Evolutionary conservation across 1,284 basidiomycete genomes (phyloP), one percentile per base, ranked within the genome.

Genomic region (Naganishia sp.): DNA sequence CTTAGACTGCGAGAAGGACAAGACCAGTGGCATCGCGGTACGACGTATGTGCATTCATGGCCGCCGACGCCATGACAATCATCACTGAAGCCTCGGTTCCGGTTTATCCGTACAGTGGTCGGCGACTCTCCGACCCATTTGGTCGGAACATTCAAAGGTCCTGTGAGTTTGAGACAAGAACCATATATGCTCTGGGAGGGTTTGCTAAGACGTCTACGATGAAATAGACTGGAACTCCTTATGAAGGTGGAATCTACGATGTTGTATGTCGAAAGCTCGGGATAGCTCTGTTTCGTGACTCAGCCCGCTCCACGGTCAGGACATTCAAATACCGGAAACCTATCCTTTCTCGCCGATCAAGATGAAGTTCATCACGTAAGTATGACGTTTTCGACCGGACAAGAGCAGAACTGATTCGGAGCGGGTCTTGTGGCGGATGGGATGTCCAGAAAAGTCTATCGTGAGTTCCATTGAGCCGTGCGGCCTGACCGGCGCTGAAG

Each of bases 321-420:
- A 97, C 78, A 97, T 97, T 73, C 83, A 88, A n/a, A 92, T 97
- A 70, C 94, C 94, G 1, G 91, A 94, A 60, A 86, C 88, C 55
- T 98, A 98, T 77, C 95, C 95, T 5, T 98, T 98, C 79, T 90
- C 94, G 79, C 94, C 95, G 0, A 90, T 96, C 69, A 97, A 98
- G 84, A 98, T 99, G 94, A 94, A 94, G 78, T 96, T 96, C 79
- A 87, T 92, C 73, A 95, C 91, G 68, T 83, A 56, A 69, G 81
- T 79, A n/a, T 23, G 11, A 15, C 7, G 28, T 28, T 28, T 2
- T 23, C 13, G 31, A 23, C 33, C 25, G n/a, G 46, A 21, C n/a
- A 31, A 21, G 15, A 15, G 13, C 23, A 9, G 46, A 16, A 28
- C 36, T 55, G 16, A 5, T 42, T 15, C 18, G 31, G 6, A 42